Base-by-base conservation (phyloP, 2,329 filamentous ascomycete genomes). In the Dothideomycetidae sp. region DNA sequence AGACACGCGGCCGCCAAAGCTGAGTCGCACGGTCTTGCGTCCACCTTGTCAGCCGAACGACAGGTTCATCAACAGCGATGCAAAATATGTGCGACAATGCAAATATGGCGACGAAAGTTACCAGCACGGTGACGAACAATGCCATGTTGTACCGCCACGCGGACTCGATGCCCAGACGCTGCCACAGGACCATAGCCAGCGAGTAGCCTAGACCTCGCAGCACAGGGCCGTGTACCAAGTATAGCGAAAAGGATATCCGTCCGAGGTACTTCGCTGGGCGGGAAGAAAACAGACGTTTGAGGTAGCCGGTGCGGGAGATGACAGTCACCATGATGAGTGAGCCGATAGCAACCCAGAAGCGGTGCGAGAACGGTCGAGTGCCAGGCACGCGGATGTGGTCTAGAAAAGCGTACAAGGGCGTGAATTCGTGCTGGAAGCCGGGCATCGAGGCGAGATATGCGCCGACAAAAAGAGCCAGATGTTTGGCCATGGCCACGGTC, bases 171-270 rank as follows among this genome's bases (percentile, higher is more conserved):
- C 68, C 70, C 0, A 63, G 70, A 29, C 66, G 31, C 10, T 53
- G 50, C 51, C 63, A 71, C 1, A 62, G 60, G 21, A 59, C 60
- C 48, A 72, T 61, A 41, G 65, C 62, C 1, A 81, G 29, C 21
- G 62, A 57, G 46, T 71, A 73, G 9, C 70, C 70, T 12, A 67
- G 46, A 2, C 63, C 63, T 46, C 72, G 69, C 48, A 68, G 61
- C 2, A 67, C 61, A 3, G 69, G 67, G 1, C 71, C 70, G 49
- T 77, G 73, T 58, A 75, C 67, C 10, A 77, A 62, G 51, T 77
- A 77, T 16, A 77, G 50, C 35, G 70, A 66, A 49, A 71, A 77
- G 36, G 69, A 73, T 44, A 76, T 67, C 48, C 66, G 66, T 41
- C 73, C 73, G 5, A 76, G 56, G 52, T 75, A 76, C 48, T 73